Evolutionary conservation across 2,329 filamentous ascomycete species (phyloP).

Genomic region (Penicillium digitatum): DNA sequence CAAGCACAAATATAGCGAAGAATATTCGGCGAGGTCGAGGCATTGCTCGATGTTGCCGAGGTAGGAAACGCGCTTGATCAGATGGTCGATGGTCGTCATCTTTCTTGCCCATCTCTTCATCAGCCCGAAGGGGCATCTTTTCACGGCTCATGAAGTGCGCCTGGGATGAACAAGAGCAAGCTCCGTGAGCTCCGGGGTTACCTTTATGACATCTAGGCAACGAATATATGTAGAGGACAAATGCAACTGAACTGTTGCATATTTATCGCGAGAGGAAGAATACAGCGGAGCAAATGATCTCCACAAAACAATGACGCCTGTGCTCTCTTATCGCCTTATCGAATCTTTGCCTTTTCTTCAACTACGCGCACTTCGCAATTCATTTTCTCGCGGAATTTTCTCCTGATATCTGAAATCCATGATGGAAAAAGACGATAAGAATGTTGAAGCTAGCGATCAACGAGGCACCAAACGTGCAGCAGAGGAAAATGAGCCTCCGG

Average conservation of each 20-base stretch:
- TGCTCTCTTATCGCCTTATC: conserved; percentile 23
- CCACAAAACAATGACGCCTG: conserved; percentile 8
- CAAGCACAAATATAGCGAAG: conserved; percentile 45
- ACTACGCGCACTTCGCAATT: conserved; percentile 7
- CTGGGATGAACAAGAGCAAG: conserved; percentile 9
- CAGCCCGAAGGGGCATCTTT: conserved; percentile 47
- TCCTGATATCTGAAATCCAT: background rate
- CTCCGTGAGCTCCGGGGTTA: conserved; percentile 18
- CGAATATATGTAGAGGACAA: background rate
- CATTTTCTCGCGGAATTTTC: background rate
- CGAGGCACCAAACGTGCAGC: conserved; percentile 51
- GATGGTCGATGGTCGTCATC: conserved; percentile 57
- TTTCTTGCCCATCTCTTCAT: conserved; percentile 63
- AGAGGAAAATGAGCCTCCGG: conserved; percentile 38
- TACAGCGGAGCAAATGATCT: background rate
- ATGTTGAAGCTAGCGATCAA: conserved; percentile 37
- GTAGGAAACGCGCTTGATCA: conserved; percentile 25
- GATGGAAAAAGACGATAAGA: conserved; percentile 43
- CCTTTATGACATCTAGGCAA: background rate
- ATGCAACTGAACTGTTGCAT: background rate
- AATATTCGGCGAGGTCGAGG: conserved; percentile 50
- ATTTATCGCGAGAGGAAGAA: background rate
- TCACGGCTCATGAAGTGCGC: conserved; percentile 35
- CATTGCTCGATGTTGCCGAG: conserved; percentile 33
- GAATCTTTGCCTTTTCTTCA: conserved; percentile 15